A percentile compares a stretch with the other conserved stretches of the same genome.
Evolutionary conservation across 495 filamentous ascomycete genomes (phyloP).

Genomic region (Penicillium waksmanii): DNA sequence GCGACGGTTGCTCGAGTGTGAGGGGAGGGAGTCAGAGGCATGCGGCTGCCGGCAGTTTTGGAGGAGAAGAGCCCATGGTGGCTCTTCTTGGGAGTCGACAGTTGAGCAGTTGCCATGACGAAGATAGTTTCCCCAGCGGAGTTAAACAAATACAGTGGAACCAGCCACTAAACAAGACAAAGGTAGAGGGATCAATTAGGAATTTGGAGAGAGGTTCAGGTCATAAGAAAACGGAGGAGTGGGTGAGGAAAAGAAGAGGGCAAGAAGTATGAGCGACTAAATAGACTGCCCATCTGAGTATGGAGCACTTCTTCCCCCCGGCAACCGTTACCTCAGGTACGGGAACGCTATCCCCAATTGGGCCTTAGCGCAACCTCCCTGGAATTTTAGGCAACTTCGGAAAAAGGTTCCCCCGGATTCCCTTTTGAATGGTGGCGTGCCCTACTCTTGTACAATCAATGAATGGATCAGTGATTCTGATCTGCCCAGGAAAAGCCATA

Average conservation of each 20-base stretch:
- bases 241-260: slow-evolving; percentile 24
- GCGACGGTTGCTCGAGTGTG: slow-evolving; percentile 55
- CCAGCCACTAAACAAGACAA: slow-evolving; percentile 22
- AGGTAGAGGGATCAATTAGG: slow-evolving; percentile 27
- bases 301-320: slow-evolving; percentile 32
- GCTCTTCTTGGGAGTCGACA: slow-evolving; percentile 92
- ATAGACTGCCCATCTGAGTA: slow-evolving; percentile 40
- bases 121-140: slow-evolving; percentile 9
- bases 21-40: slow-evolving; percentile 93
- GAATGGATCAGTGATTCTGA: no score
- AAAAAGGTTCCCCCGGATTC: neutral
- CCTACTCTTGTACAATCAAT: no score
- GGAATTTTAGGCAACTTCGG: neutral
- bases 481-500: neutral
- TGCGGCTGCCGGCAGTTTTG: slow-evolving; percentile 89
- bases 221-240: slow-evolving; percentile 35
- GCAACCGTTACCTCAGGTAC: slow-evolving; percentile 51
- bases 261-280: slow-evolving; percentile 38
- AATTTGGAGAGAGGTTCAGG: slow-evolving; percentile 28
- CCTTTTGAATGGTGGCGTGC: neutral
- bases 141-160: slow-evolving; percentile 22
- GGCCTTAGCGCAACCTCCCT: slow-evolving; percentile 8
- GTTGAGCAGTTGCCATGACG: slow-evolving; percentile 84
- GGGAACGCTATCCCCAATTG: slow-evolving; percentile 25
- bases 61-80: slow-evolving; percentile 90